Evolutionary conservation across 192 early-diverging fungal genomes (phyloP).

Genomic region (Glomus cerebriforme): DNA sequence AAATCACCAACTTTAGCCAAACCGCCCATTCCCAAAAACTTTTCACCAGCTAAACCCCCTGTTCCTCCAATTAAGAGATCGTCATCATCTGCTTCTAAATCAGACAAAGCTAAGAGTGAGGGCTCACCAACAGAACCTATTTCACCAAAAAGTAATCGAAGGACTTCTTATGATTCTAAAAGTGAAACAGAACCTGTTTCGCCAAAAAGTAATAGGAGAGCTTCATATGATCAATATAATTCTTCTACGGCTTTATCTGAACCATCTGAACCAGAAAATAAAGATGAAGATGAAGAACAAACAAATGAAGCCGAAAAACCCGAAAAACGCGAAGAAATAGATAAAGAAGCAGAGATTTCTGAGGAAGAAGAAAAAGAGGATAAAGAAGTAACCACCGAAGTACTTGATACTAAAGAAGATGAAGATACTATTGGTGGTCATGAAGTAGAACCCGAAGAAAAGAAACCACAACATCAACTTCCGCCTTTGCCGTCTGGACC

Average conservation of each 20-base stretch:
- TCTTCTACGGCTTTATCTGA: not conserved
- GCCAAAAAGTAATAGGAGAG: not conserved
- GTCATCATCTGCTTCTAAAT: not conserved
- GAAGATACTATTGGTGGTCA: slow-evolving; percentile 13
- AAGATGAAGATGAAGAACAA: not conserved
- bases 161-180: no score
- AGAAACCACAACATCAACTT: slow-evolving; percentile 39
- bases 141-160: no score
- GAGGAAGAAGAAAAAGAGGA: not conserved
- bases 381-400: not conserved
- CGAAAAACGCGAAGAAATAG: not conserved
- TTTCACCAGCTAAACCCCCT: slow-evolving; percentile 34
- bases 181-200: not conserved
- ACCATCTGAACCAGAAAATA: not conserved
- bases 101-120: not conserved
- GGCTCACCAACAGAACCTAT: not conserved
- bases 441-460: slow-evolving; percentile 39
- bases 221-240: not conserved
- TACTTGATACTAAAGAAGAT: not conserved
- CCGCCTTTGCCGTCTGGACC: slow-evolving; percentile 36
- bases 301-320: not conserved
- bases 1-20: slow-evolving; percentile 40
- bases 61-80: slow-evolving; percentile 15
- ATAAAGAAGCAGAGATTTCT: not conserved
- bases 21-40: slow-evolving; percentile 38